These are phyloP conservation scores for Aspergillus nidulans DNA, from an alignment of 495 filamentous ascomycete species.

Conservation along the genomic window DNA sequence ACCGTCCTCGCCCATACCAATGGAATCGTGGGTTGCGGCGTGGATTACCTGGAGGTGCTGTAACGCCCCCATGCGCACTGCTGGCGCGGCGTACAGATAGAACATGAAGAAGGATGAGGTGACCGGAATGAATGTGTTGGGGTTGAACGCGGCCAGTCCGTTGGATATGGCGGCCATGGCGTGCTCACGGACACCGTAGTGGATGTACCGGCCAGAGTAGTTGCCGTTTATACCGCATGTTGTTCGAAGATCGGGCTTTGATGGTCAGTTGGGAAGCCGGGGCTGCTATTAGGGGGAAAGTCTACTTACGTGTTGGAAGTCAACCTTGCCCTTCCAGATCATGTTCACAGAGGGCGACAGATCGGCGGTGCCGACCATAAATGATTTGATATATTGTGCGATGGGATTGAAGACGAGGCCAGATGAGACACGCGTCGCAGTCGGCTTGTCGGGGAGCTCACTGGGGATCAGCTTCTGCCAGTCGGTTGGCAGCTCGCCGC, in stretches of 20 bases:
- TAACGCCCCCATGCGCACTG: slow-evolving; percentile 56
- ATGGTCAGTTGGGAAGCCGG: neutral
- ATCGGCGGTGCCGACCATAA: slow-evolving; percentile 60
- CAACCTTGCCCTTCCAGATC: slow-evolving; percentile 49
- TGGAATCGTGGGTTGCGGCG: slow-evolving; percentile 57
- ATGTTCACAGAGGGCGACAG: slow-evolving; percentile 55
- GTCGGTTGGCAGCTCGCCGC: slow-evolving; percentile 41
- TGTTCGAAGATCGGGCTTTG: slow-evolving; percentile 38
- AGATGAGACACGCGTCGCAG: slow-evolving; percentile 45
- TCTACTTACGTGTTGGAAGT: slow-evolving; percentile 50
- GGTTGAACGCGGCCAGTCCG: slow-evolving; percentile 49
- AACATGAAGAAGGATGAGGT: slow-evolving; percentile 60
- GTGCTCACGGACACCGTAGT: slow-evolving; percentile 52
- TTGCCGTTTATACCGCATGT: slow-evolving; percentile 44
- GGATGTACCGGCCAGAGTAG: slow-evolving; percentile 51
- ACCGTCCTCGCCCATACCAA: slow-evolving; percentile 56
- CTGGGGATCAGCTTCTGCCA: slow-evolving; percentile 43
- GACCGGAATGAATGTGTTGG: slow-evolving; percentile 47
- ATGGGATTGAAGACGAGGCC: slow-evolving; percentile 50
- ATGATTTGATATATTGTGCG: slow-evolving; percentile 37
- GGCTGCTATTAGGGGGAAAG: neutral
- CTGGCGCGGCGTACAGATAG: slow-evolving; percentile 56
- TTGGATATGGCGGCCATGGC: slow-evolving; percentile 52
- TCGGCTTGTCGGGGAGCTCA: slow-evolving; percentile 43
- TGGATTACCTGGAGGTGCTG: slow-evolving; percentile 54